These are phyloP conservation scores for Camelina hispida DNA, from an alignment of 345 rosid genomes.

Conservation along the genomic window DNA sequence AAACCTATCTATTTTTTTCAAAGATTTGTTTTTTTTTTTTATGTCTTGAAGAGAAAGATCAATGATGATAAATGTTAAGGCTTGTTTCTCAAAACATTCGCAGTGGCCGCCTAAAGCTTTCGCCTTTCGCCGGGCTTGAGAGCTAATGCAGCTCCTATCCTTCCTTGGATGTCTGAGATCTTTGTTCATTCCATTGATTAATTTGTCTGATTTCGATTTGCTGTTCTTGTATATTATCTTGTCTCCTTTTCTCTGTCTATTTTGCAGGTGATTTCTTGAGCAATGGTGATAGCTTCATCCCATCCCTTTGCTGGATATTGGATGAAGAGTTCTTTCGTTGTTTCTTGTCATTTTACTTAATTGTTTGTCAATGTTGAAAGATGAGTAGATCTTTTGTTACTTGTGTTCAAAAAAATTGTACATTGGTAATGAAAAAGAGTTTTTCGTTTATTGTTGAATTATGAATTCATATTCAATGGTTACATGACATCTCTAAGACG, in stretches of 20 bases:
- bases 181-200: not conserved
- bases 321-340: not conserved
- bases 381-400: too few relatives aligned
- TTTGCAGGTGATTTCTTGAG: not conserved
- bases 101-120: constrained; percentile 68
- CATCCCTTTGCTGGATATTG: not conserved
- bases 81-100: constrained; percentile 59
- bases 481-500: too few relatives aligned
- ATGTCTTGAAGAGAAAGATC: not conserved
- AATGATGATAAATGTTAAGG: not conserved
- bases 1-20: not conserved
- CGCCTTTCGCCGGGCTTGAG: constrained; percentile 46
- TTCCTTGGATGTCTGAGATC: constrained; percentile 46
- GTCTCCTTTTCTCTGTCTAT: not conserved
- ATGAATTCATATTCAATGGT: too few relatives aligned
- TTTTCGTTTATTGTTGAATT: too few relatives aligned
- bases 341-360: too few relatives aligned
- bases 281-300: not conserved
- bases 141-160: constrained; percentile 40
- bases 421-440: too few relatives aligned
- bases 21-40: not conserved
- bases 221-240: not conserved
- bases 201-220: not conserved
- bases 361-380: too few relatives aligned
- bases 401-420: too few relatives aligned